Evolutionary conservation across 495 filamentous ascomycete species (phyloP), one percentile per base, ranked within the genome.

Genomic region (Neurospora sp.): DNA sequence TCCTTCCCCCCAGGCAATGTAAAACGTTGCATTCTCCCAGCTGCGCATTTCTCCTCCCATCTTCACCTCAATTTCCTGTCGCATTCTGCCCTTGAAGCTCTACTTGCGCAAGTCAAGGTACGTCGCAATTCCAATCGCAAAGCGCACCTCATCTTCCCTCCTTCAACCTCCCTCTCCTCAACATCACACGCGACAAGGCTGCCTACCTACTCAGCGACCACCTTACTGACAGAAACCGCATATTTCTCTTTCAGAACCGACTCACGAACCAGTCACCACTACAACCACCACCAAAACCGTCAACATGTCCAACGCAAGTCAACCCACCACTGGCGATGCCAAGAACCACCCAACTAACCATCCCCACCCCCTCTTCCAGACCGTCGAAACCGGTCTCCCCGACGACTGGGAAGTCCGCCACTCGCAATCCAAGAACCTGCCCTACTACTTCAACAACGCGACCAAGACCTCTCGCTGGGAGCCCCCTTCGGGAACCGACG

Each of bases 391-490:
- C 75, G 96, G 96, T 78, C 89, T 99, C 71, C 96, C 96, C 61
- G 78, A 87, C 6, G 86, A 89, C 79, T 98, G 96, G 96, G 94
- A 97, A 83, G 93, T 98, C 78, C 93, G 94, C 77, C 93, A 95
- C 83, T 96, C 92, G 80, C 95, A 97, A 83, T 94, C 93, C 81
- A 98, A 97, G 84, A 96, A 96, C 82, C 92, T 98, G 18, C 96
- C 96, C 42, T 99, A 99, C 85, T 99, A 98, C 83, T 98, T 97
- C 91, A 96, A 97, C 82, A 81, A 91, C 37, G 80, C 80, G 38
- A 92, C 92, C 68, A 93, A 92, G 78, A 89, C 90, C 76, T 98
- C 96, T 69, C 88, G 92, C 80, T 99, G 96, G 96, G 95, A 98
- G 76, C 96, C 96, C 5, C 96, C 96, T 35, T 75, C 85, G 10